These are phyloP conservation scores for Epichloe glyceriae DNA, from an alignment of 2,329 filamentous ascomycete genomes.

Conservation along the genomic window DNA sequence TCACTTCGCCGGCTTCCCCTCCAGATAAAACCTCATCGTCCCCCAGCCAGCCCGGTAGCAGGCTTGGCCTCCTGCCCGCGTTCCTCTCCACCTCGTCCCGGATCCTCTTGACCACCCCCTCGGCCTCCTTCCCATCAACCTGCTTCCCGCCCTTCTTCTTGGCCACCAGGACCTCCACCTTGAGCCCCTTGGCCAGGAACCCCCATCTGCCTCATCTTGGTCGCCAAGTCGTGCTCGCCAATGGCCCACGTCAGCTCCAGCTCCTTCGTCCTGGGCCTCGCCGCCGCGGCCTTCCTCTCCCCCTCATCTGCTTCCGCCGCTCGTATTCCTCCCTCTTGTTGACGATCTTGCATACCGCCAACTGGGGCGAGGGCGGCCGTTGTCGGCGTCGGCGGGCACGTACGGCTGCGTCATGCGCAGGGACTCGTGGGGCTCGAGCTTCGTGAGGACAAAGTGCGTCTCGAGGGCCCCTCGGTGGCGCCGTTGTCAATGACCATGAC, in stretches of 20 bases:
- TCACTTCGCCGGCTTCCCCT: slow-evolving; percentile 16
- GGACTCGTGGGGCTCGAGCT: slow-evolving; percentile 22
- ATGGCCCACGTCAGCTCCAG: slow-evolving; percentile 91
- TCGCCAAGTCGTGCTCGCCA: slow-evolving; percentile 58
- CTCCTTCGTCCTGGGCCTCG: slow-evolving; percentile 47
- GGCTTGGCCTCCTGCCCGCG: slow-evolving; percentile 31
- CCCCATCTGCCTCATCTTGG: slow-evolving; percentile 53
- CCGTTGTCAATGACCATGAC: slow-evolving; percentile 30
- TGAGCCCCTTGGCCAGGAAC: slow-evolving; percentile 63
- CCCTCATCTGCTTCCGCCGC: slow-evolving; percentile 27
- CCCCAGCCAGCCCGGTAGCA: slow-evolving; percentile 31
- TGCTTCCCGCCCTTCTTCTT: slow-evolving; percentile 48
- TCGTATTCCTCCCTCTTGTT: slow-evolving; percentile 39
- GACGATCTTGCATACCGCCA: slow-evolving; percentile 59
- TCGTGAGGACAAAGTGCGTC: slow-evolving; percentile 27
- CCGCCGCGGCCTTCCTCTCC: slow-evolving; percentile 27
- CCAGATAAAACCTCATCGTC: slow-evolving; percentile 30
- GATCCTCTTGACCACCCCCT: slow-evolving; percentile 36
- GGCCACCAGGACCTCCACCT: slow-evolving; percentile 62
- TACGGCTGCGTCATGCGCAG: slow-evolving; percentile 31
- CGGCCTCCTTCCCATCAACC: slow-evolving; percentile 47
- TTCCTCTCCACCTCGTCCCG: slow-evolving; percentile 20
- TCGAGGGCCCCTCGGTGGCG: slow-evolving; percentile 25
- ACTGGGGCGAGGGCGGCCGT: slow-evolving; percentile 12
- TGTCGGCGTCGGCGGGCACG: slow-evolving; percentile 16